phyloP scores from a whole-genome alignment of 2,329 filamentous ascomycete genomes.

The Sarocladium brachiariae region DNA sequence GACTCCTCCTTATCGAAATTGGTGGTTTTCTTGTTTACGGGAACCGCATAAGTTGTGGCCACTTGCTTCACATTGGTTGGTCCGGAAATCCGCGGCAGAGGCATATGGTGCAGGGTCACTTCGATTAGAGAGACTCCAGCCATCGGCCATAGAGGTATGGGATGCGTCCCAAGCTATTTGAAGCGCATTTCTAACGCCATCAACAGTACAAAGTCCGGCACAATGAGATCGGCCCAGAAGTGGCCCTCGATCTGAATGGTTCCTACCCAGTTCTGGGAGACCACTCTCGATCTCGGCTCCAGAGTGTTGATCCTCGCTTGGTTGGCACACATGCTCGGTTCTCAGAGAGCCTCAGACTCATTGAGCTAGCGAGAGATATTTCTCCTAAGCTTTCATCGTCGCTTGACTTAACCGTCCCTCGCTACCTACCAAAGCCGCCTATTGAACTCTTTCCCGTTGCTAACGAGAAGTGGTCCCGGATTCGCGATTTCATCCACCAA shows the following conservation, averaged over 20 bases:
- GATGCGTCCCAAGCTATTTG: background rate
- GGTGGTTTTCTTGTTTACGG: slow-evolving; percentile 22
- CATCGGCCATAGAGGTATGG: slow-evolving; percentile 24
- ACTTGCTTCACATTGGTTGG: slow-evolving; percentile 22
- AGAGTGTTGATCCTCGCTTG: slow-evolving; percentile 22
- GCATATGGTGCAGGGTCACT: slow-evolving; percentile 18
- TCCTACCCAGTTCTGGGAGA: slow-evolving; percentile 22
- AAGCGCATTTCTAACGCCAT: background rate
- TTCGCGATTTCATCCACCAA: background rate
- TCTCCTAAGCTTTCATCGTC: background rate
- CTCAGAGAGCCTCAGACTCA: slow-evolving; percentile 16
- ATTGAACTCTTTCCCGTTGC: slow-evolving; percentile 3
- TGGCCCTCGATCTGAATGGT: slow-evolving; percentile 18
- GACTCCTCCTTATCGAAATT: slow-evolving; percentile 20
- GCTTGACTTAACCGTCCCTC: slow-evolving; percentile 10
- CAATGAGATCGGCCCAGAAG: slow-evolving; percentile 4
- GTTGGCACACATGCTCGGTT: slow-evolving; percentile 23
- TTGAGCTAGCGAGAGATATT: background rate
- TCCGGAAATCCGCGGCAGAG: slow-evolving; percentile 19
- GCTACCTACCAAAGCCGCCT: background rate
- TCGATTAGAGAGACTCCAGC: slow-evolving; percentile 17
- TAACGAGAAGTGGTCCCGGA: background rate
- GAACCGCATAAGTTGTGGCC: slow-evolving; percentile 12
- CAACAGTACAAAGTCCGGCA: slow-evolving; percentile 10
- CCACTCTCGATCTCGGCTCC: slow-evolving; percentile 20